phyloP scores from a whole-genome alignment of 805 yeast genomes.

The Suhomyces tanzawaensis region DNA sequence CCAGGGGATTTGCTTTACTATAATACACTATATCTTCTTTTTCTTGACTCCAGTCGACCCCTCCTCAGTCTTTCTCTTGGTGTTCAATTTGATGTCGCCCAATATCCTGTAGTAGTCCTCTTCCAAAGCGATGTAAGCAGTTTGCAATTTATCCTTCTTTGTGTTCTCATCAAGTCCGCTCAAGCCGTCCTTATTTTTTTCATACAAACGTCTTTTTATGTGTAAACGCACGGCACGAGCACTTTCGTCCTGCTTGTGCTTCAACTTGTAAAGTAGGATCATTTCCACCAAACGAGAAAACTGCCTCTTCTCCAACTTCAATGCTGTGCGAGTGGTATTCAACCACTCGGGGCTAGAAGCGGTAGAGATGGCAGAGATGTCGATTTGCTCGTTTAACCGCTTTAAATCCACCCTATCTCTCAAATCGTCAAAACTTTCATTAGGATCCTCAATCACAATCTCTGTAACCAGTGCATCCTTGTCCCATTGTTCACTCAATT shows the following conservation, averaged over 20 bases:
- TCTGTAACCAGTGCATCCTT: slow-evolving; percentile 55
- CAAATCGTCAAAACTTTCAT: slow-evolving; percentile 85
- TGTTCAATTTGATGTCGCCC: slow-evolving; percentile 21
- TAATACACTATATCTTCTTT: slow-evolving; percentile 3
- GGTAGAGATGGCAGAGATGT: slow-evolving; percentile 18
- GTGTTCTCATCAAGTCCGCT: slow-evolving; percentile 60
- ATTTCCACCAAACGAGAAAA: slow-evolving; percentile 76
- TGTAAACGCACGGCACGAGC: slow-evolving; percentile 49
- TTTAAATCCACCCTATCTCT: slow-evolving; percentile 77
- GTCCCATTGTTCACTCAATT: slow-evolving; percentile 56
- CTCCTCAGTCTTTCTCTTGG: slow-evolving; percentile 16
- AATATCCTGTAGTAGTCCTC: slow-evolving; percentile 69
- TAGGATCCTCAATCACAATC: slow-evolving; percentile 91
- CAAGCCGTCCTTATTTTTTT: slow-evolving; percentile 79
- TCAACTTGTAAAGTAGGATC: slow-evolving; percentile 49
- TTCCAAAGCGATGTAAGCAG: slow-evolving; percentile 66
- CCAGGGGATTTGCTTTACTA: too few relatives aligned
- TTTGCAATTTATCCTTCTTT: slow-evolving; percentile 68
- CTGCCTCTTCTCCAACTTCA: slow-evolving; percentile 76
- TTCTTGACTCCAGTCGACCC: slow-evolving; percentile 3
- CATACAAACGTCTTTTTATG: slow-evolving; percentile 72
- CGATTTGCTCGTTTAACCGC: slow-evolving; percentile 20
- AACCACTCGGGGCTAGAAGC: slow-evolving; percentile 37
- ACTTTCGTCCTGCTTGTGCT: slow-evolving; percentile 20
- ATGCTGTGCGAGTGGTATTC: slow-evolving; percentile 31